These are phyloP conservation scores for Shiraia bambusicola DNA, from an alignment of 2,329 filamentous ascomycete genomes.

Conservation along the genomic window DNA sequence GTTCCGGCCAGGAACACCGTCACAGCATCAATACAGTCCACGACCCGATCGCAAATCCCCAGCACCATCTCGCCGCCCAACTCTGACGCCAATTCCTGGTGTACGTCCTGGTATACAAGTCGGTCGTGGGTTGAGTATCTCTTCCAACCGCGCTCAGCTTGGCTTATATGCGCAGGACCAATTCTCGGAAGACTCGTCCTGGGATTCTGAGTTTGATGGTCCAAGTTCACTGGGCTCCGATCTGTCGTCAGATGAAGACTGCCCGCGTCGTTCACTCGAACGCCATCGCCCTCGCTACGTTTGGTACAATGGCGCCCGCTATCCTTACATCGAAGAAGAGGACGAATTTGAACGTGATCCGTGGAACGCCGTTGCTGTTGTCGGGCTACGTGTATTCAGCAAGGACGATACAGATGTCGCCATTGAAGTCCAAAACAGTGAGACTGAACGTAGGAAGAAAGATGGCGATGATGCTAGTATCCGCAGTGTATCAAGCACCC, in stretches of 20 bases:
- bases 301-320: conserved; percentile 23
- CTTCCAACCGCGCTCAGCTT: conserved; percentile 34
- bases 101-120: conserved; percentile 40
- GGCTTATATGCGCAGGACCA: conserved; percentile 34
- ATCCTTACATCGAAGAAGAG: conserved; percentile 37
- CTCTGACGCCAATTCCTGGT: conserved; percentile 41
- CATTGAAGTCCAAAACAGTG: conserved; percentile 53
- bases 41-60: conserved; percentile 34
- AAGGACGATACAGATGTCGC: conserved; percentile 53
- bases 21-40: conserved; percentile 32
- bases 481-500: conserved; percentile 19
- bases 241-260: conserved; percentile 16
- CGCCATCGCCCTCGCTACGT: conserved; percentile 21
- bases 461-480: conserved; percentile 30
- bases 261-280: conserved; percentile 10
- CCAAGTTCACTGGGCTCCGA: conserved; percentile 34
- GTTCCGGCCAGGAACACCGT: conserved; percentile 36
- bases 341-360: conserved; percentile 53
- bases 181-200: conserved; percentile 41
- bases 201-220: conserved; percentile 46
- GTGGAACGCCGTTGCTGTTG: conserved; percentile 63
- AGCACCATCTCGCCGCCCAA: conserved; percentile 37
- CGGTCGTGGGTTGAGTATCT: conserved; percentile 30
- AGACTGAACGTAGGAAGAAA: conserved; percentile 28
- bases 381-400: conserved; percentile 60